A percentile compares a stretch with the other conserved stretches of the same genome.
phyloP scores from a whole-genome alignment of 2,329 filamentous ascomycete species.

The Amauroascus verrucosus region DNA sequence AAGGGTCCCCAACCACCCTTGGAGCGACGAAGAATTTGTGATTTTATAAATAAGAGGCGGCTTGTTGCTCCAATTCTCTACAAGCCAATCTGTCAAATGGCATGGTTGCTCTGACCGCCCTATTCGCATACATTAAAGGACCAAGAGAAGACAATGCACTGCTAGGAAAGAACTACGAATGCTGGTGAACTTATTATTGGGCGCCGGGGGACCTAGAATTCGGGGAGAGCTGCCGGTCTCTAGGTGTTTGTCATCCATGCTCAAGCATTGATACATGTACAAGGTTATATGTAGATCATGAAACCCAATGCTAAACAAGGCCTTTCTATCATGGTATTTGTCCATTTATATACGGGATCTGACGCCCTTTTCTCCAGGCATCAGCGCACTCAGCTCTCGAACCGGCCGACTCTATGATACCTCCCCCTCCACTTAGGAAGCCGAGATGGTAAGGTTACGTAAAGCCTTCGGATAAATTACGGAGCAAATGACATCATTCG shows the following conservation, averaged over 20 bases:
- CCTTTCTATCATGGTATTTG: not conserved
- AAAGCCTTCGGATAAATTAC: constrained; percentile 1
- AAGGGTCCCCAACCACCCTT: no score
- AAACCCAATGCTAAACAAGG: not conserved
- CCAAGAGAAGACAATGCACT: not conserved
- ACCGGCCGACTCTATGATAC: not conserved
- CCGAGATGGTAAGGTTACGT: not conserved
- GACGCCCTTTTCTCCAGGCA: not conserved
- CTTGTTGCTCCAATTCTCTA: no score
- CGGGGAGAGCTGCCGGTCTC: not conserved
- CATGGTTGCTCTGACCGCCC: no score
- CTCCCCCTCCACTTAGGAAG: not conserved
- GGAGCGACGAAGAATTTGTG: no score
- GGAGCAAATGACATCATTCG: constrained; percentile 7
- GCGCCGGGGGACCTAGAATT: not conserved
- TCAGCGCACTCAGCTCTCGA: not conserved
- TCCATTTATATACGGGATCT: not conserved
- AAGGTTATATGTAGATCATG: constrained; percentile 3
- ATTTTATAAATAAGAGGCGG: no score
- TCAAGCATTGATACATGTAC: not conserved
- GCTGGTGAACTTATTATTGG: not conserved
- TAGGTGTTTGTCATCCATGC: not conserved
- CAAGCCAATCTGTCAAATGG: no score
- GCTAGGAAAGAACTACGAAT: not conserved
- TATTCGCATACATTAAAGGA: no score